Evolutionary conservation across 768 basidiomycete genomes (phyloP), one percentile per base, ranked within the genome.

Genomic region (Tulasnella sp.): DNA sequence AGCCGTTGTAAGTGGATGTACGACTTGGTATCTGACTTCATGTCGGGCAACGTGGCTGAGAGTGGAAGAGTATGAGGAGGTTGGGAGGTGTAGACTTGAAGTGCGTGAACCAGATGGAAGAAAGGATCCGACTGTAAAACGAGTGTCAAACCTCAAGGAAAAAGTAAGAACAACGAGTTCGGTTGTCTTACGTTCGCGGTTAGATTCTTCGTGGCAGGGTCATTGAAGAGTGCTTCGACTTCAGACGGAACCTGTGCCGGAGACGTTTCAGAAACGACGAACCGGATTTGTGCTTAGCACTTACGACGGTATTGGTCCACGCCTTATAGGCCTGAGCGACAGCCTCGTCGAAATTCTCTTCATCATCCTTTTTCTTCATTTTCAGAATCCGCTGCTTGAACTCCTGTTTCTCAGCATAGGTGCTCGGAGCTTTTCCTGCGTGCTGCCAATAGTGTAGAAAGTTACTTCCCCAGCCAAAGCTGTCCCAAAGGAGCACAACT

Each of bases 261-360:
- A 64, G 31, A 46, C 37, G 46, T 34, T 22, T 69, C 28, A 54
- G 79, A 77, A 44, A 75, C 20, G 0, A 41, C 72, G 73, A 58
- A 11, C 18, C 37, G 40, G 24, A 5, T 54, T 54, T 24, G 24
- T 22, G 54, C 54, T 31, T 58, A 37, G 2, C 22, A 31, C 46
- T 18, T 14, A 84, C 85, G 44, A 54, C 89, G 31, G 90, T 89
- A 77, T 87, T 87, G 0, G 90, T 90, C 92, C 92, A 96, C 78
- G 90, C 90, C 40, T 94, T 91, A 85, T 94, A 97, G 0, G 94
- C 95, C 84, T 98, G 94, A 9, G 93, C 89, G 83, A 93, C 90
- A 2, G 97, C 97, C 86, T 99, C 97, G 81, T 98, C 97, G 84
- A 96, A 96, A 86, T 99, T 99, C 88, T 99, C 98, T 84, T 99